These are phyloP conservation scores for Jasminum sambac DNA, from an alignment of 257 asterid species.

Conservation along the genomic window DNA sequence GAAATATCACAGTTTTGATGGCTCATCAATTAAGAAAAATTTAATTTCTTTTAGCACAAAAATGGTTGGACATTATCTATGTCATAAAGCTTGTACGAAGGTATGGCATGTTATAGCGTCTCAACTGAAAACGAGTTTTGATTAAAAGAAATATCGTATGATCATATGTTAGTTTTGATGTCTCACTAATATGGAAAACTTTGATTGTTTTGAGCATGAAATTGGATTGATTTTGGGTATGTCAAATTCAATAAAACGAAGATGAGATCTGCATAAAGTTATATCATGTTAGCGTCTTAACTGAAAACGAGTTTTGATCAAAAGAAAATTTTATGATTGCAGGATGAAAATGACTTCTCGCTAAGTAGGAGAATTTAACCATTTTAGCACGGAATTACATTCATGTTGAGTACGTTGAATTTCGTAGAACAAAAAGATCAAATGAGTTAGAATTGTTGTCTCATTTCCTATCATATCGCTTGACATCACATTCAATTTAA, in stretches of 20 bases:
- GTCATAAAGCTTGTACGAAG: background rate
- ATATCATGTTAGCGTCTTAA: too few relatives aligned
- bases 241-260: background rate
- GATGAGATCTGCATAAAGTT: background rate
- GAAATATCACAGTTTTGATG: background rate
- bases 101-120: too few relatives aligned
- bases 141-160: background rate
- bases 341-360: background rate
- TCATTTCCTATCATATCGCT: too few relatives aligned
- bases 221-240: background rate
- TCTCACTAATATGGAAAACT: background rate
- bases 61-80: background rate
- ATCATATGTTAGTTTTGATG: background rate
- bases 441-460: too few relatives aligned
- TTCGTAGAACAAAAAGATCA: background rate
- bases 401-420: background rate
- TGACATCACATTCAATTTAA: too few relatives aligned
- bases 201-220: background rate
- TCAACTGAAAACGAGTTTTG: conserved; percentile 6
- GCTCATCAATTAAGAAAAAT: background rate
- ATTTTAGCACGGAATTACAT: background rate
- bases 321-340: too few relatives aligned
- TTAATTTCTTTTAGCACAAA: background rate
- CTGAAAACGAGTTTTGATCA: too few relatives aligned
- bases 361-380: background rate